Evolutionary conservation across 345 rosid genomes (phyloP).

Genomic region (Citrus reticulata): DNA sequence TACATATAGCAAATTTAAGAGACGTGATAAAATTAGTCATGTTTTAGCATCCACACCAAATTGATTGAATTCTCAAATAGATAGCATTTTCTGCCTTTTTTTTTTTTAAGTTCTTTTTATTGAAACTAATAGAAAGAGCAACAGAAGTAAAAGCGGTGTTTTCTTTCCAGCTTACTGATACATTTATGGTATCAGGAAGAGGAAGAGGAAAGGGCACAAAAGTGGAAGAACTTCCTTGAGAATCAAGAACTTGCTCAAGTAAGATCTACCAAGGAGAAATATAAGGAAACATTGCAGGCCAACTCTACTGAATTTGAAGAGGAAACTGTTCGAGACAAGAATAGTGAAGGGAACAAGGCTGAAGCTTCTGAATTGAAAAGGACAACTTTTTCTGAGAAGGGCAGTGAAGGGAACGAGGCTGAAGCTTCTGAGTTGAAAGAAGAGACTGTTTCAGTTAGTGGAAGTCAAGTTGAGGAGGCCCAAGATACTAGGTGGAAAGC

Average conservation of each 20-base stretch:
- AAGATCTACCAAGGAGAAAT: conserved; percentile 26
- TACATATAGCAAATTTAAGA: neutral
- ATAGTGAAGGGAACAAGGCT: conserved; percentile 30
- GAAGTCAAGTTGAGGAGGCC: neutral
- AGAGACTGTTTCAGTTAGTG: neutral
- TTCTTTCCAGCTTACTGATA: conserved; percentile 15
- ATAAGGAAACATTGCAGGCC: conserved; percentile 17
- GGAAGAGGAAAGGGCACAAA: conserved; percentile 76
- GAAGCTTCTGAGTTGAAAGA: neutral
- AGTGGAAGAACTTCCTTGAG: conserved; percentile 74
- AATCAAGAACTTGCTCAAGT: conserved; percentile 28
- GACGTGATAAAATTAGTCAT: neutral
- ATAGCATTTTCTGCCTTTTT: neutral
- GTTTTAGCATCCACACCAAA: neutral
- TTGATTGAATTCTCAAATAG: neutral
- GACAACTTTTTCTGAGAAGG: conserved; percentile 21
- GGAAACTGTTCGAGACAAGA: conserved; percentile 25
- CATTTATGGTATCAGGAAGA: conserved; percentile 60
- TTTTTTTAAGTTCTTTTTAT: neutral
- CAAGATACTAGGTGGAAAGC: neutral
- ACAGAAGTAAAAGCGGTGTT: conserved; percentile 3
- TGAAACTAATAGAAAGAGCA: neutral
- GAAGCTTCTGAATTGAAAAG: conserved; percentile 23
- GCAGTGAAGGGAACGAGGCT: conserved; percentile 10
- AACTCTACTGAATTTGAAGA: conserved; percentile 21